Evolutionary conservation across 768 basidiomycete species (phyloP).

Genomic region (Mycena kentingensis): DNA sequence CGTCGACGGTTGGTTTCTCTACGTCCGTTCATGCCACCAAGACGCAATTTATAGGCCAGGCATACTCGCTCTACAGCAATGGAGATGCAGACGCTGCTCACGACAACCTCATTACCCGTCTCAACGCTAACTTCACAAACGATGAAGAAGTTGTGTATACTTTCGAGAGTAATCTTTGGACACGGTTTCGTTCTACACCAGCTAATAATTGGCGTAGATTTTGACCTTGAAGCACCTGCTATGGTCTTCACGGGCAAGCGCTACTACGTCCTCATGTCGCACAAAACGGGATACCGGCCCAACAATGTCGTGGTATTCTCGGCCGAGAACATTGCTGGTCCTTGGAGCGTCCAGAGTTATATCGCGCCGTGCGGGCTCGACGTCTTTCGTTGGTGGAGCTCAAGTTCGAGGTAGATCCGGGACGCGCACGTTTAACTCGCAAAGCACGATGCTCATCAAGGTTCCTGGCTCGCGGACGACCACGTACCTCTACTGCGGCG

Average conservation of each 20-base stretch:
- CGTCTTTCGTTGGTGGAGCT: not conserved
- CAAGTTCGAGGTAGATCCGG: conserved; percentile 13
- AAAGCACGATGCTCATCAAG: conserved; percentile 24
- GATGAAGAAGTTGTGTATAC: conserved; percentile 30
- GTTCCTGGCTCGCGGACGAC: conserved; percentile 10
- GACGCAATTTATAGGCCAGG: conserved; percentile 10
- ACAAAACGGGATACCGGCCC: conserved; percentile 32
- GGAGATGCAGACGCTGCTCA: conserved; percentile 27
- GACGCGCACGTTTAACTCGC: conserved; percentile 24
- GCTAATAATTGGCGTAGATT: conserved; percentile 15
- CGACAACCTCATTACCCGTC: conserved; percentile 28
- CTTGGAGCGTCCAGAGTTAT: conserved; percentile 28
- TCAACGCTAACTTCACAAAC: conserved; percentile 28
- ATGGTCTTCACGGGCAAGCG: conserved; percentile 27
- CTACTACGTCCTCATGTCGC: conserved; percentile 32
- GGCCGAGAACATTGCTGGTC: conserved; percentile 24
- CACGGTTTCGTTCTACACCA: too few relatives aligned
- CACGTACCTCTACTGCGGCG: conserved; percentile 9
- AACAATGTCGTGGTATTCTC: conserved; percentile 30
- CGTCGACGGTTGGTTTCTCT: conserved; percentile 16
- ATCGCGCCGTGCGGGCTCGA: conserved; percentile 23
- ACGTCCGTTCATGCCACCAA: not conserved
- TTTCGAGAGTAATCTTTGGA: too few relatives aligned
- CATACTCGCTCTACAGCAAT: conserved; percentile 29
- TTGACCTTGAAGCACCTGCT: conserved; percentile 27